A percentile compares a stretch with the other conserved stretches of the same genome.
Evolutionary conservation across 805 yeast species (phyloP).

Genomic region (Saccharomyces paradoxus): DNA sequence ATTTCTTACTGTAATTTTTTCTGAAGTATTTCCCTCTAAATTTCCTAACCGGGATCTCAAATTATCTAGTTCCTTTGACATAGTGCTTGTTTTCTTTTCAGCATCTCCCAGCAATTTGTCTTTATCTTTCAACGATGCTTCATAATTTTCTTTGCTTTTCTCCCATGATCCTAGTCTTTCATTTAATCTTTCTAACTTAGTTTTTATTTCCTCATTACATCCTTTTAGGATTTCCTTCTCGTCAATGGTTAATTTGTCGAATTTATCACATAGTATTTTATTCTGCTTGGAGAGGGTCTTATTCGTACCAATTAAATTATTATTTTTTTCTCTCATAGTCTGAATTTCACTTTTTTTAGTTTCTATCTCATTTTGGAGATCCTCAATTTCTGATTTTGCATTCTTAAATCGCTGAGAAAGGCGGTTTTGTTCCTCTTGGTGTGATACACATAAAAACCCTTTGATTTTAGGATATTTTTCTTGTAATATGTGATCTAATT

Average conservation of each 20-base stretch:
- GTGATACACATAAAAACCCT: neutral
- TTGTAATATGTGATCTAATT: neutral
- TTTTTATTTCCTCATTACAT: neutral
- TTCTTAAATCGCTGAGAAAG: neutral
- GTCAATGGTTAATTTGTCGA: neutral
- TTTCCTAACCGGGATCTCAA: constrained; percentile 1
- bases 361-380: neutral
- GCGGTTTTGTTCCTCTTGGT: neutral
- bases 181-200: constrained; percentile 1
- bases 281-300: neutral
- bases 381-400: neutral
- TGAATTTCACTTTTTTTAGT: neutral
- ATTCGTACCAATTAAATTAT: neutral
- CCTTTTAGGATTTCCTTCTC: constrained; percentile 1
- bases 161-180: constrained; percentile 1
- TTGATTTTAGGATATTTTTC: neutral
- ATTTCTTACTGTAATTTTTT: constrained; percentile 12
- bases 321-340: neutral
- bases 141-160: constrained; percentile 11
- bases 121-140: neutral
- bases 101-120: neutral
- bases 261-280: neutral
- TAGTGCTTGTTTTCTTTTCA: neutral
- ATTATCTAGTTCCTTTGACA: neutral
- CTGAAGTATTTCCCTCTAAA: constrained; percentile 18